Conservation (phyloP, 2,329 filamentous ascomycete genomes). For the Cladophialophora carrionii region DNA sequence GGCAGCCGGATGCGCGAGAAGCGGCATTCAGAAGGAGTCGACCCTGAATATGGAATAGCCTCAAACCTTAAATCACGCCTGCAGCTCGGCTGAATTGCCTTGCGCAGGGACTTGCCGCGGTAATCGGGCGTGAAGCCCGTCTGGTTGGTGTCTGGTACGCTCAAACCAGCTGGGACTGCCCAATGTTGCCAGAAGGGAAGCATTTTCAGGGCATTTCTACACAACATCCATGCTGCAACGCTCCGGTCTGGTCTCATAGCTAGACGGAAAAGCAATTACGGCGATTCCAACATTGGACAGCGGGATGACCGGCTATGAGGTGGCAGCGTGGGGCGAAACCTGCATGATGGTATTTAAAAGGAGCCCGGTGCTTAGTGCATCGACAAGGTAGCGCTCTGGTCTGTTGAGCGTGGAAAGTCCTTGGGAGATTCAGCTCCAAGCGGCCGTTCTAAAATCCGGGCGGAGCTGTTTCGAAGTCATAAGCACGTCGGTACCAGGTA, state of each 20-base stretch:
- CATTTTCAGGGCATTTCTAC: neutral
- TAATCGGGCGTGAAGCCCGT: neutral
- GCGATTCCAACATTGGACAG: neutral
- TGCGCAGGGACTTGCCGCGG: neutral
- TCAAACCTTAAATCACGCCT: constrained; percentile 8
- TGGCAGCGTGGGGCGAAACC: neutral
- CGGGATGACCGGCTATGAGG: neutral
- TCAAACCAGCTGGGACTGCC: neutral
- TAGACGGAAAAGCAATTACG: neutral
- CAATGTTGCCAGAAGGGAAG: neutral
- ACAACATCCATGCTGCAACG: neutral
- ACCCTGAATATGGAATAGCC: constrained; percentile 12
- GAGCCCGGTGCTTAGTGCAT: neutral
- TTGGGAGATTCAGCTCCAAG: neutral
- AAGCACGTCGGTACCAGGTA: neutral
- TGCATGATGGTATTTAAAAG: neutral
- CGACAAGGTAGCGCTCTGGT: neutral
- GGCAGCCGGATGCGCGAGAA: constrained; percentile 9
- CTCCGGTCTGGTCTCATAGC: neutral
- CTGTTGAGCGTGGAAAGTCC: neutral
- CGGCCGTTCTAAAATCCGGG: neutral
- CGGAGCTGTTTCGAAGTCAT: neutral
- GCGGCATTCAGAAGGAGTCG: constrained; percentile 7
- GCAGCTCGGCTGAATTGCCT: constrained; percentile 10
- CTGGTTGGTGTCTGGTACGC: neutral